A percentile compares a stretch with the other conserved stretches of the same genome.
These are phyloP conservation scores for Plicaturopsis crispa DNA, from an alignment of 768 basidiomycete species.

Conservation along the genomic window DNA sequence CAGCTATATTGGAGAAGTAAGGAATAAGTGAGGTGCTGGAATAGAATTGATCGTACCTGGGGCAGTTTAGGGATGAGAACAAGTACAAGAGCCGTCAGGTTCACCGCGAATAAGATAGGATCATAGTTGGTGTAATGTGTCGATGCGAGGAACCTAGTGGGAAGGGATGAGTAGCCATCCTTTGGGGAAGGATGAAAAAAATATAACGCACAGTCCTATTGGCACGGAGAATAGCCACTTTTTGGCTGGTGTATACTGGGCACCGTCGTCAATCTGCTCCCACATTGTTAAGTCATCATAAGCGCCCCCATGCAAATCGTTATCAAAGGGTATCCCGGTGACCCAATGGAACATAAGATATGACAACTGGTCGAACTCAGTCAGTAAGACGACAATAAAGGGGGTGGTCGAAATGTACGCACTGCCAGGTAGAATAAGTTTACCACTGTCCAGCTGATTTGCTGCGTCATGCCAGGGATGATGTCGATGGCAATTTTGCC, in stretches of 20 bases:
- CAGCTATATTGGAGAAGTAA: conserved; percentile 36
- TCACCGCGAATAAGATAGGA: conserved; percentile 88
- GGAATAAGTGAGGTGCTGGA: not conserved
- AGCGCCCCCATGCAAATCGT: conserved; percentile 80
- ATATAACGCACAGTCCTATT: conserved; percentile 81
- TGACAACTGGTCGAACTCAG: conserved; percentile 50
- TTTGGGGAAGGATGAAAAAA: conserved; percentile 2
- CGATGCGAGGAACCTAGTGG: conserved; percentile 81
- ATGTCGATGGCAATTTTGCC: conserved; percentile 93
- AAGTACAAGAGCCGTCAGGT: conserved; percentile 68
- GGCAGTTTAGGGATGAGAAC: conserved; percentile 96
- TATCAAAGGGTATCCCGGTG: conserved; percentile 93
- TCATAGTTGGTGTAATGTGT: conserved; percentile 99
- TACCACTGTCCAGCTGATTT: conserved; percentile 92
- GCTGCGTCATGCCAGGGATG: conserved; percentile 88
- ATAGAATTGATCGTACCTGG: conserved; percentile 43
- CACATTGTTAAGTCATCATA: conserved; percentile 97
- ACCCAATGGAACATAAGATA: conserved; percentile 99
- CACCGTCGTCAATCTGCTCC: conserved; percentile 99
- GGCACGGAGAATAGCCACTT: conserved; percentile 94
- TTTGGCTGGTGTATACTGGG: conserved; percentile 96
- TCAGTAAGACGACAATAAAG: conserved; percentile 2
- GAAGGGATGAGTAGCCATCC: conserved; percentile 5
- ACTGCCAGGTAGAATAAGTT: conserved; percentile 89
- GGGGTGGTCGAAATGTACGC: conserved; percentile 22